phyloP scores from a whole-genome alignment of 768 basidiomycete genomes.

The Boletus subparvulus region DNA sequence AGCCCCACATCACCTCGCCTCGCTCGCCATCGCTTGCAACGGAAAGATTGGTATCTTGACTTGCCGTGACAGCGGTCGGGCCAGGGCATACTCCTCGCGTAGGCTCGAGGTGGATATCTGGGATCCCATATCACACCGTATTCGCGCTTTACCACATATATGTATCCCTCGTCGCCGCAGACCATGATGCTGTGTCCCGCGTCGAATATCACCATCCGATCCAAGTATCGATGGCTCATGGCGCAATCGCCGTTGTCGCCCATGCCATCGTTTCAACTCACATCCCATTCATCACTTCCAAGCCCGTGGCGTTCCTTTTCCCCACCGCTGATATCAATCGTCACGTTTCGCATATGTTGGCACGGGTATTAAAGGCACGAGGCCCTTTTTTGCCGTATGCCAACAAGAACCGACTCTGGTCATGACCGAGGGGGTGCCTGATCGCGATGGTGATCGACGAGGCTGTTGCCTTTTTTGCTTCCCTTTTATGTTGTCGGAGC shows the following conservation, averaged over 20 bases:
- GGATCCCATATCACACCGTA: background rate
- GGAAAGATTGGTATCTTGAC: background rate
- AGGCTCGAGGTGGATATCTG: background rate
- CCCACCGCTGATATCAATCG: background rate
- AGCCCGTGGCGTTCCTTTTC: background rate
- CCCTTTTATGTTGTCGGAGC: slow-evolving; percentile 3
- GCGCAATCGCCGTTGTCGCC: background rate
- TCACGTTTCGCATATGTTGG: background rate
- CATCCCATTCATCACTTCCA: background rate
- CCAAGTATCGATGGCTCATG: background rate
- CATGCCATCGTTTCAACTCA: background rate
- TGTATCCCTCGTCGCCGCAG: background rate
- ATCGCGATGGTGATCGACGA: slow-evolving; percentile 17
- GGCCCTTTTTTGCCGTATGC: background rate
- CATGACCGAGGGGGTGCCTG: slow-evolving; percentile 2
- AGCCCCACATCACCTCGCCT: background rate
- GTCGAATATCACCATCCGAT: background rate
- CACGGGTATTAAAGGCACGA: slow-evolving; percentile 6
- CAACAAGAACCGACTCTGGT: background rate
- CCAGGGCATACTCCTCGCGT: background rate
- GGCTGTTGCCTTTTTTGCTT: background rate
- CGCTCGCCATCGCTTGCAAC: background rate
- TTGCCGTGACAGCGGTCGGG: background rate
- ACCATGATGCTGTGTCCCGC: background rate
- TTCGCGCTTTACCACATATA: background rate